Evolutionary conservation across 768 basidiomycete species (phyloP).

Genomic region (Cystobasidium ongulense): DNA sequence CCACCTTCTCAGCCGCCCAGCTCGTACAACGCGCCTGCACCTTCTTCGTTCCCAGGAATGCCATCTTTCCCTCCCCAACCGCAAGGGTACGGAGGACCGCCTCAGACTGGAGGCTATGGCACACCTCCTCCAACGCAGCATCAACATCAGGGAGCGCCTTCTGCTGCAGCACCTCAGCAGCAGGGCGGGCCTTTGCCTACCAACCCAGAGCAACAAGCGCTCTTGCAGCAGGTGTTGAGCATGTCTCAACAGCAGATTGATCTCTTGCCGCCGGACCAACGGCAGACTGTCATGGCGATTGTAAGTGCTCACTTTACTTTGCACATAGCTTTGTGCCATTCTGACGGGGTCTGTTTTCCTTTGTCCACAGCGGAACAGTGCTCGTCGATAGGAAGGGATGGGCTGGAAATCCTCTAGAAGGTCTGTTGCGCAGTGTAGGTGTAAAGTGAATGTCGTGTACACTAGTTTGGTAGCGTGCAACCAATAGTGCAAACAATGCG

Average conservation of each 20-base stretch:
- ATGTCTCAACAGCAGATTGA: constrained; percentile 76
- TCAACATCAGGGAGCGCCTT: not conserved
- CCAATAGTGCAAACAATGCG: too few species aligned
- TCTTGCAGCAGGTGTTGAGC: constrained; percentile 77
- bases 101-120: constrained; percentile 25
- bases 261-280: constrained; percentile 66
- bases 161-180: constrained; percentile 33
- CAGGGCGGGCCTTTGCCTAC: constrained; percentile 15
- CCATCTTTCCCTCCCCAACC: not conserved
- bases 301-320: too few species aligned
- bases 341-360: not conserved
- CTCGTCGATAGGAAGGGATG: not conserved
- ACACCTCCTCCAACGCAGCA: constrained; percentile 39
- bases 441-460: too few species aligned
- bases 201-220: constrained; percentile 49
- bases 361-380: not conserved
- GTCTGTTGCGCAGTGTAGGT: too few species aligned
- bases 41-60: not conserved
- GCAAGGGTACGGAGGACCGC: not conserved
- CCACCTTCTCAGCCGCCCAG: not conserved
- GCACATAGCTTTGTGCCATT: too few species aligned
- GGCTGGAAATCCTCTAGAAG: too few species aligned
- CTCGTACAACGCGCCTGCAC: constrained; percentile 1
- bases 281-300: constrained; percentile 69
- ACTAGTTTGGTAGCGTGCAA: too few species aligned